Evolutionary conservation across 441 rosid species (phyloP), one percentile per base, ranked within the genome.

Genomic region (Mallotus repandus): DNA sequence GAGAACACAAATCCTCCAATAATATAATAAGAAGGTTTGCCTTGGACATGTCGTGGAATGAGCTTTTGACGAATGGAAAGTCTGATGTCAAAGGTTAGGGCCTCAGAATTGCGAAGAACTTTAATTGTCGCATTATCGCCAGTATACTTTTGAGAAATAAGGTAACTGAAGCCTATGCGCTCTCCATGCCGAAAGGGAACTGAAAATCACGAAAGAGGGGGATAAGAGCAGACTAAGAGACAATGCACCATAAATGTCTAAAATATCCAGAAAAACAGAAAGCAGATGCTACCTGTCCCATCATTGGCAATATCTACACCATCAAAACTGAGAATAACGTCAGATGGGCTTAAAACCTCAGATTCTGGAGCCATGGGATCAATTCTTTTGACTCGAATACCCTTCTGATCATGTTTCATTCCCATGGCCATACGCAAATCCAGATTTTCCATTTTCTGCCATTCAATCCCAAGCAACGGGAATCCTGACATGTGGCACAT

Each of bases 371-470:
- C 89, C 4, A 95, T 93, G 52, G 99, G 97, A 67, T 95, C 94
- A 46, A 91, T 86, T 85, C 96, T 88, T 87, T 85, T 93, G 53
- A 95, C 82, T 41, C 95, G 91, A 57, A 95, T 97, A 67, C 98
- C 99, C 87, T 91, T 96, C 76, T 90, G 95, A 76, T 86, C 85
- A 68, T 89, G 62, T 69, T 68, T 75, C 99, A 96, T 91, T n/a
- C 97, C 94, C 94, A 93, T 82, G 72, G 92, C 80, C 81, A 81
- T 55, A 25, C 97, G 91, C 79, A 95, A 66, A 81, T 89, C 94
- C 13, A 96, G 95, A 81, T 93, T 95, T 77, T 95, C 99, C 97
- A 95, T 95, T 79, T 93, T 95, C 87, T 95, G 99, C 99, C 99
- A 95, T 84, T 91, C 91, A 81, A 95, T 81, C 22, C 97, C 97